Evolutionary conservation across 371 early-diverging fungal species (phyloP), one percentile per base, ranked within the genome.

Genomic region (Rhizomucor pusillus): DNA sequence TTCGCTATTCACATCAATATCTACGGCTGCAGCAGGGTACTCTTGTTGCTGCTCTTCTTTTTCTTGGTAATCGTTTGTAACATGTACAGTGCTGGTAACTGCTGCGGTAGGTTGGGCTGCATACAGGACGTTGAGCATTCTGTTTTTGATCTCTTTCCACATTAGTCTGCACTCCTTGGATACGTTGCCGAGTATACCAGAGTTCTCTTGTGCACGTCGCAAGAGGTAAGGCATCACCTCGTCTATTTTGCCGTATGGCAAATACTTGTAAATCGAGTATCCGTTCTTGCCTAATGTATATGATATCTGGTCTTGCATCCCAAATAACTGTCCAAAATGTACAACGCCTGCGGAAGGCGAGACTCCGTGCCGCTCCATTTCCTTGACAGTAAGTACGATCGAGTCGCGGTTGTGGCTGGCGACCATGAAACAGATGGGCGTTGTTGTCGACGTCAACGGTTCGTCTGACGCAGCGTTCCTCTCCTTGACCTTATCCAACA

Each of bases 141-240:
- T 41, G 16, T 5, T 41, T 55, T 77, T 77, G 53, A 81, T 46
- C 59, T 85, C 85, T 33, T 65, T 60, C 74, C 75, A 77, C 57
- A 85, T 54, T 56, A 81, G 47, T 20, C 45, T 54, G 36, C 79
- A 73, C 50, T 85, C 82, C 22, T 69, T 52, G 5, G 67, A 59
- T 7, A 71, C 77, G 46, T 75, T 75, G 25, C 79, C 79, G 44
- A 86, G 57, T 0, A 97, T 82, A 13, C 90, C 79, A 1, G 86
- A 81, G 69, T 98, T 98, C 70, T 98, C 98, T 75, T 95, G 94
- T 23, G 96, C 97, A 52, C 98, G 86, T 34, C 98, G 85, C 49
- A 94, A 79, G 48, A 98, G 76, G 69, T 95, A 98, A 7, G 97
- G 97, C 57, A 97, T 88, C 18, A 93, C 92, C 56, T 93, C 94